Percentiles rank a stretch among this genome's conserved stretches.
These are phyloP conservation scores for Pilaira anomala DNA, from an alignment of 192 early-diverging fungal genomes.

Conservation along the genomic window DNA sequence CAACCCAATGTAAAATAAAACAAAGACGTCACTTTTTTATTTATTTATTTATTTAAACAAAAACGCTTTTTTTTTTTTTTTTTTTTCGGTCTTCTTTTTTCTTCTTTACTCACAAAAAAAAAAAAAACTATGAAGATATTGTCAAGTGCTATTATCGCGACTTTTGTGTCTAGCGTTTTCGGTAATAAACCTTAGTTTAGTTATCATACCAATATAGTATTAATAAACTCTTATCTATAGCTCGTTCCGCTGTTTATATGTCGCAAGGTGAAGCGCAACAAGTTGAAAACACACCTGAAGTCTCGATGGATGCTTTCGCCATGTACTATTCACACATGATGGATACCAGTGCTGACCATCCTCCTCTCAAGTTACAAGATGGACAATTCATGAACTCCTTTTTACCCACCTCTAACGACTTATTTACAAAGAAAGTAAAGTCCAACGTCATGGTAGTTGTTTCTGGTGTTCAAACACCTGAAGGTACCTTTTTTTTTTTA, in stretches of 20 bases:
- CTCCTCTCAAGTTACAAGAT: slow-evolving; percentile 17
- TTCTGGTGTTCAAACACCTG: slow-evolving; percentile 13
- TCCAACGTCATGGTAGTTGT: slow-evolving; percentile 23
- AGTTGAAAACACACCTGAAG: slow-evolving; percentile 8
- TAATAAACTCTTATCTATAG: neutral
- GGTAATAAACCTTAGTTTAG: neutral
- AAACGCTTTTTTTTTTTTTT: neutral
- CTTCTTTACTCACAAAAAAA: neutral
- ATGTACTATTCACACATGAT: slow-evolving; percentile 23
- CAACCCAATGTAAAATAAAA: no score
- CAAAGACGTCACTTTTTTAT: neutral
- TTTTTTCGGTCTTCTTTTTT: neutral
- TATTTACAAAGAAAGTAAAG: slow-evolving; percentile 20
- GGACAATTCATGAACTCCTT: slow-evolving; percentile 4
- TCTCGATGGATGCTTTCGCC: slow-evolving; percentile 18
- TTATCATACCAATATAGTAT: no score
- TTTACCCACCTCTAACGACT: slow-evolving; percentile 3
- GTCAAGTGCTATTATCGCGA: neutral
- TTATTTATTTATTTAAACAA: neutral
- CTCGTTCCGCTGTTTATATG: slow-evolving; percentile 26
- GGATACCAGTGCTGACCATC: slow-evolving; percentile 15
- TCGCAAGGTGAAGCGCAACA: slow-evolving; percentile 4
- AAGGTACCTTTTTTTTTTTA: slow-evolving; percentile 13
- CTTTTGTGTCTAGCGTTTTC: slow-evolving; percentile 5
- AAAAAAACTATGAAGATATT: slow-evolving; percentile 21